Percentiles rank a stretch among this genome's conserved stretches.
Conservation (phyloP, 768 basidiomycete species). For the Suillus tomentosus region DNA sequence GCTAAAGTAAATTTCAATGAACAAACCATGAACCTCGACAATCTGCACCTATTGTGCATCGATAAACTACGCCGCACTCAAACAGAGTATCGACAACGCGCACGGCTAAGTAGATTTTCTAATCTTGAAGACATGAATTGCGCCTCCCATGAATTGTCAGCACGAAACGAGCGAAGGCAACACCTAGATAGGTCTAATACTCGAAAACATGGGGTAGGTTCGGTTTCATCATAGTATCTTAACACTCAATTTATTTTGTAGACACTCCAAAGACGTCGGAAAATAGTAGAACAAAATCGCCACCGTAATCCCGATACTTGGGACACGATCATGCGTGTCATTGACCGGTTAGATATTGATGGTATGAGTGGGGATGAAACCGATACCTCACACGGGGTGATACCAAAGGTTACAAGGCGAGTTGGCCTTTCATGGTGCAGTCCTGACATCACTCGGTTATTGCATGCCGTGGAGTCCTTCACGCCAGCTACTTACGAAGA, state of each 20-base stretch:
- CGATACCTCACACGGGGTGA: neutral
- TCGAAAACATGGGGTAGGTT: conserved; percentile 2
- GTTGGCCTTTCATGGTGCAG: neutral
- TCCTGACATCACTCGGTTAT: neutral
- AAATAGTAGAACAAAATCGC: conserved; percentile 8
- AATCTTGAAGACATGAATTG: no score
- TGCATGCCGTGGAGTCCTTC: neutral
- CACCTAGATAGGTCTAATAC: neutral
- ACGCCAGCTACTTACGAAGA: neutral
- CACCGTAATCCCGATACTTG: conserved; percentile 6
- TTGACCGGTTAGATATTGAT: conserved; percentile 2
- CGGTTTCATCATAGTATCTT: no score
- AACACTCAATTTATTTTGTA: neutral
- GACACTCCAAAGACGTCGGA: neutral
- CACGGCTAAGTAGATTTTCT: no score
- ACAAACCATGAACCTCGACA: no score
- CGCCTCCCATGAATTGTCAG: neutral
- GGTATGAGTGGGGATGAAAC: conserved; percentile 17
- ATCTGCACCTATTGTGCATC: no score
- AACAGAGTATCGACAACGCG: no score
- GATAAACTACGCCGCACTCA: no score
- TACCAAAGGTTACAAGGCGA: neutral
- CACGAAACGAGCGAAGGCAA: neutral
- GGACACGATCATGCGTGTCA: neutral
- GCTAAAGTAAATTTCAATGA: no score